These are phyloP conservation scores for Myotisia sp. DNA, from an alignment of 2,329 filamentous ascomycete species.

Conservation along the genomic window DNA sequence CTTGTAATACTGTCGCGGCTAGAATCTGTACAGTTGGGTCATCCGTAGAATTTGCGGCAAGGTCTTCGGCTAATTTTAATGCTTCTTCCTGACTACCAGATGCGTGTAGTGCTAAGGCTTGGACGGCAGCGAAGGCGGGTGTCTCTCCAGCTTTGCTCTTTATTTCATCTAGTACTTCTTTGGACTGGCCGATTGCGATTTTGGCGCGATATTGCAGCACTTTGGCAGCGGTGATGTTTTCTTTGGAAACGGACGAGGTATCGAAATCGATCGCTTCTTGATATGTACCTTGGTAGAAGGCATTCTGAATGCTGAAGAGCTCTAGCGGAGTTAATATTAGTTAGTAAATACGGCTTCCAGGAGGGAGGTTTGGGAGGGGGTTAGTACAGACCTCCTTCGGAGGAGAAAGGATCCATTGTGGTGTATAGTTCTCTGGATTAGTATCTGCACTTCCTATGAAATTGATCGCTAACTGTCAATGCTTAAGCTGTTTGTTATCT, in stretches of 20 bases:
- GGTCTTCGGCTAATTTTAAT: conserved; percentile 47
- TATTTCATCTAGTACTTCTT: conserved; percentile 55
- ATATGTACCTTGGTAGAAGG: conserved; percentile 67
- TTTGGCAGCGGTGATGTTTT: conserved; percentile 62
- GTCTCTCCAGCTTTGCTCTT: conserved; percentile 46
- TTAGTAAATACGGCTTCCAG: conserved; percentile 8
- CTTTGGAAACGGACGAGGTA: conserved; percentile 59
- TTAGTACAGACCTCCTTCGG: conserved; percentile 40
- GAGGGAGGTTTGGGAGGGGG: conserved; percentile 14
- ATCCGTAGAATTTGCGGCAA: conserved; percentile 53
- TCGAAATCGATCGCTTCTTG: conserved; percentile 75
- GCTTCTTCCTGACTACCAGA: conserved; percentile 50
- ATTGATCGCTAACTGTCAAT: no score
- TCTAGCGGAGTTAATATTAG: conserved; percentile 29
- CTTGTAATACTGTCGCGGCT: conserved; percentile 67
- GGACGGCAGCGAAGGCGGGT: conserved; percentile 63
- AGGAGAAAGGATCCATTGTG: conserved; percentile 49
- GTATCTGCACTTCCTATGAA: no score
- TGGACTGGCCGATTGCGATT: conserved; percentile 65
- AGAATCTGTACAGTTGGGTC: conserved; percentile 71
- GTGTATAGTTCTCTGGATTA: conserved; percentile 1
- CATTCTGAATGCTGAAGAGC: conserved; percentile 53
- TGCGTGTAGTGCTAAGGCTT: conserved; percentile 55
- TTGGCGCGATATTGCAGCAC: conserved; percentile 69
- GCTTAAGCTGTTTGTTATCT: no score